Evolutionary conservation across 768 basidiomycete species (phyloP).

Genomic region (Postia placenta): DNA sequence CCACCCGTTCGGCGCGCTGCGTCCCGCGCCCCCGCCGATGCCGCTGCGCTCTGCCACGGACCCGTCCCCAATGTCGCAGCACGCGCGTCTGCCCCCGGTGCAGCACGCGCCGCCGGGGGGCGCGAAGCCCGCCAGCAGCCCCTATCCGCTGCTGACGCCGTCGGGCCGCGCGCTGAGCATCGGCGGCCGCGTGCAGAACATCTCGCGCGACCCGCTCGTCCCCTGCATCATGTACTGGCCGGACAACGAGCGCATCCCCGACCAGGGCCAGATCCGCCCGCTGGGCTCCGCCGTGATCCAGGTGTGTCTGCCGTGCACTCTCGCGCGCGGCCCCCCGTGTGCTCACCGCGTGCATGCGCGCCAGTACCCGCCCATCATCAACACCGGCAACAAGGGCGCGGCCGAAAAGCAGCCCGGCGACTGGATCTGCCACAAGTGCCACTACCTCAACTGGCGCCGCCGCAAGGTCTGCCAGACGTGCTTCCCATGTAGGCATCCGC

Average conservation of each 20-base stretch:
- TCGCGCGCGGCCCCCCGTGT: no score
- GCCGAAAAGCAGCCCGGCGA: constrained; percentile 66
- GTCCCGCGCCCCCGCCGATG: background rate
- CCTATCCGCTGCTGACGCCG: constrained; percentile 76
- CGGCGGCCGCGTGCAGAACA: constrained; percentile 75
- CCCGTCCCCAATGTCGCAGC: background rate
- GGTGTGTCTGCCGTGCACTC: constrained; percentile 38
- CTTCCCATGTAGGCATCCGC: constrained; percentile 56
- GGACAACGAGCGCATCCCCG: constrained; percentile 80
- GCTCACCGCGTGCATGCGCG: no score
- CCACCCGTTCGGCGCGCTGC: background rate
- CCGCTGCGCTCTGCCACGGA: background rate
- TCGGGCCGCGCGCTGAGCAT: constrained; percentile 72
- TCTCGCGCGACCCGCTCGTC: constrained; percentile 62
- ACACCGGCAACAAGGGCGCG: constrained; percentile 84
- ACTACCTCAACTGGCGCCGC: constrained; percentile 83
- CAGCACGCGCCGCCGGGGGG: background rate
- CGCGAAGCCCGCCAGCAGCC: constrained; percentile 22
- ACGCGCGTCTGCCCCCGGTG: background rate
- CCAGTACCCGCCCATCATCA: constrained; percentile 81
- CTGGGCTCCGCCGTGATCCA: constrained; percentile 45
- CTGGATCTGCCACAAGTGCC: constrained; percentile 74
- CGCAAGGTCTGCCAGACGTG: constrained; percentile 89
- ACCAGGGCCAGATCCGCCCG: constrained; percentile 69
- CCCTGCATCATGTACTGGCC: constrained; percentile 91